Percentiles rank a stretch among this genome's conserved stretches.
Conservation (phyloP, 2,329 filamentous ascomycete species). For the Diaporthe batatas region DNA sequence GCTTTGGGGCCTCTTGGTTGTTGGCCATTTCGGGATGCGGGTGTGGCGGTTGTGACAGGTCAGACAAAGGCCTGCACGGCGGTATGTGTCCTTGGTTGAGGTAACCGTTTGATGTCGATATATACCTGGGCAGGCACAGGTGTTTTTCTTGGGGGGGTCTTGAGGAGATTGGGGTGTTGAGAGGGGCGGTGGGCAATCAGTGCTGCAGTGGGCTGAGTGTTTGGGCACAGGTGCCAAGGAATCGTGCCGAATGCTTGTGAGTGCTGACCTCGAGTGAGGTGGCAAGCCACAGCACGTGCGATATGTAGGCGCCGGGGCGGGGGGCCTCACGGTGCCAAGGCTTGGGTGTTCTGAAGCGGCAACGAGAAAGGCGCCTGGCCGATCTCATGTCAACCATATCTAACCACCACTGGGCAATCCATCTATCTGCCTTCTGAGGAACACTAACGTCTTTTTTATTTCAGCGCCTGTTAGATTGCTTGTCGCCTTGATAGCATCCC, state of each 20-base stretch:
- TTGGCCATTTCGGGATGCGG: conserved; percentile 9
- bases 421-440: too few species aligned
- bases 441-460: too few species aligned
- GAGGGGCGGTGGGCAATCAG: conserved; percentile 11
- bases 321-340: conserved; percentile 11
- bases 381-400: too few species aligned
- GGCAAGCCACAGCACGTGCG: conserved; percentile 6
- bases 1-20: conserved; percentile 11
- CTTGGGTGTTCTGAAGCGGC: conserved; percentile 2
- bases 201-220: neutral
- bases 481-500: neutral
- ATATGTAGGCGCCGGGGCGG: too few species aligned
- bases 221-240: conserved; percentile 1
- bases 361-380: neutral
- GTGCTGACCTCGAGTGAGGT: neutral
- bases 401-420: too few species aligned
- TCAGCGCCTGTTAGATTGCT: too few species aligned
- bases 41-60: neutral
- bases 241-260: neutral
- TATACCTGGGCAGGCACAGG: neutral
- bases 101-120: conserved; percentile 4
- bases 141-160: neutral
- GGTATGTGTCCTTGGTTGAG: neutral
- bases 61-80: neutral
- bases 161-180: neutral